Percentiles rank a stretch among this genome's conserved stretches.
phyloP scores from a whole-genome alignment of 805 yeast genomes.

The Teunomyces barrocoloradensis region DNA sequence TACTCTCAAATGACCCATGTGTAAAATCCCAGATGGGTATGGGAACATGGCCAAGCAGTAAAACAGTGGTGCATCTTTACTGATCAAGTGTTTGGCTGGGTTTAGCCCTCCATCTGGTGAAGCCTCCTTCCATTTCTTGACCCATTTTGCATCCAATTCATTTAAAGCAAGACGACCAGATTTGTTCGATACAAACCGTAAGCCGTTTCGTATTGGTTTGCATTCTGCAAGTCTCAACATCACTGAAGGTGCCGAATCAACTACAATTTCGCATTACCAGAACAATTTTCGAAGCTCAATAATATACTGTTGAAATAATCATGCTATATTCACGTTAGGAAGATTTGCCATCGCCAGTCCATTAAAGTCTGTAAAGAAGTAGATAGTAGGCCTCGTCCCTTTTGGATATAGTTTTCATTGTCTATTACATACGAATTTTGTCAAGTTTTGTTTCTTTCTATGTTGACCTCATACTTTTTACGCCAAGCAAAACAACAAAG shows the following conservation, averaged over 20 bases:
- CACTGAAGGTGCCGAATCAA: neutral
- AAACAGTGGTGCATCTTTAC: slow-evolving; percentile 31
- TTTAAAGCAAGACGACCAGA: slow-evolving; percentile 5
- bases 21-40: slow-evolving; percentile 90
- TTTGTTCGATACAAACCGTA: neutral
- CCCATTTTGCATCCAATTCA: slow-evolving; percentile 54
- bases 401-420: slow-evolving; percentile 53
- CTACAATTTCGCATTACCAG: neutral
- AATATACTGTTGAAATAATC: neutral
- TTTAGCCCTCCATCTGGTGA: slow-evolving; percentile 35
- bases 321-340: neutral
- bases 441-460: slow-evolving; percentile 22
- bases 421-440: slow-evolving; percentile 57
- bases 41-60: slow-evolving; percentile 90
- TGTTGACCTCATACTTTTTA: slow-evolving; percentile 31
- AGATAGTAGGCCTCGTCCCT: slow-evolving; percentile 42
- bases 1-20: slow-evolving; percentile 92
- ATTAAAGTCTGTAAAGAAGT: slow-evolving; percentile 53
- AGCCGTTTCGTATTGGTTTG: neutral
- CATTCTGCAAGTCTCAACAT: neutral
- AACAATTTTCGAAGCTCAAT: neutral
- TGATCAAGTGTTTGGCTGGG: slow-evolving; percentile 26
- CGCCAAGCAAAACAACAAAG: slow-evolving; percentile 44
- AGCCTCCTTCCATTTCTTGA: slow-evolving; percentile 41
- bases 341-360: slow-evolving; percentile 12